Percentiles rank a stretch among this genome's conserved stretches.
phyloP scores from a whole-genome alignment of 2,329 filamentous ascomycete genomes.

The Iodosphaeria phyllophila region DNA sequence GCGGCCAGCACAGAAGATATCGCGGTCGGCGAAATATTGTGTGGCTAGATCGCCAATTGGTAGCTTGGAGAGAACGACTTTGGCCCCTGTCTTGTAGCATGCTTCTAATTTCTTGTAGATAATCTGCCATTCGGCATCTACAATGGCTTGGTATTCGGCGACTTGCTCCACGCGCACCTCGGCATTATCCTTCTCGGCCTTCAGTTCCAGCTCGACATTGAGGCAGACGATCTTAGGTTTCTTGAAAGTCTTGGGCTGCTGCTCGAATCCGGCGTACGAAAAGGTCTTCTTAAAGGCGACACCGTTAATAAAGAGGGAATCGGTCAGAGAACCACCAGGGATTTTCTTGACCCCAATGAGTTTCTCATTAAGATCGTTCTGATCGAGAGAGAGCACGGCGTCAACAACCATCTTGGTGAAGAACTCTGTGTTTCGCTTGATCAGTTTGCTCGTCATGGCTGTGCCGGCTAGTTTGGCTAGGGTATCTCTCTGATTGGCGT shows the following conservation, averaged over 20 bases:
- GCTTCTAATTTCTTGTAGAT: slow-evolving; percentile 99
- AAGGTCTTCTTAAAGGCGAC: slow-evolving; percentile 99
- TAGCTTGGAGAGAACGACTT: slow-evolving; percentile 92
- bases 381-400: slow-evolving; percentile 84
- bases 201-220: slow-evolving; percentile 94
- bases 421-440: slow-evolving; percentile 90
- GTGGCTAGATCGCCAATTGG: slow-evolving; percentile 96
- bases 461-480: slow-evolving; percentile 79
- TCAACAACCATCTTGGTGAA: slow-evolving; percentile 99
- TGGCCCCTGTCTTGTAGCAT: slow-evolving; percentile 80
- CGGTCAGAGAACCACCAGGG: slow-evolving; percentile 84
- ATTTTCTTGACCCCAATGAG: slow-evolving; percentile 98
- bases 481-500: slow-evolving; percentile 72
- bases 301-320: slow-evolving; percentile 91
- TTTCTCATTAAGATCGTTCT: slow-evolving; percentile 93
- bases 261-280: slow-evolving; percentile 96
- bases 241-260: slow-evolving; percentile 90
- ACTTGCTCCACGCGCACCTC: slow-evolving; percentile 97
- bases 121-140: slow-evolving; percentile 98
- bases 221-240: slow-evolving; percentile 93
- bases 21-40: slow-evolving; percentile 93
- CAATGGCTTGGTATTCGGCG: slow-evolving; percentile 96
- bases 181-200: slow-evolving; percentile 98
- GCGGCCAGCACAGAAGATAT: slow-evolving; percentile 94
- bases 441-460: slow-evolving; percentile 98